Evolutionary conservation across 2,329 filamentous ascomycete species (phyloP).

Genomic region (Pestalotiopsis sp.): DNA sequence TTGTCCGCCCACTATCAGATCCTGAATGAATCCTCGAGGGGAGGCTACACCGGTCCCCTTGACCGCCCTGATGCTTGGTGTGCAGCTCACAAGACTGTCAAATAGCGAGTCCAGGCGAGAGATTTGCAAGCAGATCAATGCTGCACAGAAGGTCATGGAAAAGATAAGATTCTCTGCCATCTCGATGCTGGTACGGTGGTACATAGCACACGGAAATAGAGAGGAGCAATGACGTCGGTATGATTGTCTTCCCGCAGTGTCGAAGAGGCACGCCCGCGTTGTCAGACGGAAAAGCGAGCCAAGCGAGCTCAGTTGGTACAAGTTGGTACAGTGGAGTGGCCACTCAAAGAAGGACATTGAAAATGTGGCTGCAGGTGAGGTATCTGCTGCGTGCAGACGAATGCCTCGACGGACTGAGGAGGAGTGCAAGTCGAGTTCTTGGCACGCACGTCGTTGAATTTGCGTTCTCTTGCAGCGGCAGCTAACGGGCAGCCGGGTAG

Average conservation of each 20-base stretch:
- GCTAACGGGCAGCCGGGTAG: background rate
- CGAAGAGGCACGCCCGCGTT: background rate
- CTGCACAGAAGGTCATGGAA: background rate
- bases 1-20: background rate
- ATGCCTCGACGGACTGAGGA: background rate
- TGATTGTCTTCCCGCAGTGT: background rate
- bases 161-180: background rate
- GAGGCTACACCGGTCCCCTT: background rate
- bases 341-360: background rate
- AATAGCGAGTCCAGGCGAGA: background rate
- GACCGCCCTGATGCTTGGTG: background rate
- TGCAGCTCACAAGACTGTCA: background rate
- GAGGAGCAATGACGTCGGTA: background rate
- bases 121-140: background rate
- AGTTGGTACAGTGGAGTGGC: background rate
- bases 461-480: conserved; percentile 11
- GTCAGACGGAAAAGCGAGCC: background rate
- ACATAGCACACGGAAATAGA: background rate
- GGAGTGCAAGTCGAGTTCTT: background rate
- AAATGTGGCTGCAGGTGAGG: background rate
- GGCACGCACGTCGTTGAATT: conserved; percentile 9
- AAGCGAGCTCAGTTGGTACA: background rate
- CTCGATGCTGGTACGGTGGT: background rate
- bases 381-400: background rate
- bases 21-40: background rate